These are phyloP conservation scores for Calocybe cyanea DNA, from an alignment of 768 basidiomycete genomes.

Conservation along the genomic window DNA sequence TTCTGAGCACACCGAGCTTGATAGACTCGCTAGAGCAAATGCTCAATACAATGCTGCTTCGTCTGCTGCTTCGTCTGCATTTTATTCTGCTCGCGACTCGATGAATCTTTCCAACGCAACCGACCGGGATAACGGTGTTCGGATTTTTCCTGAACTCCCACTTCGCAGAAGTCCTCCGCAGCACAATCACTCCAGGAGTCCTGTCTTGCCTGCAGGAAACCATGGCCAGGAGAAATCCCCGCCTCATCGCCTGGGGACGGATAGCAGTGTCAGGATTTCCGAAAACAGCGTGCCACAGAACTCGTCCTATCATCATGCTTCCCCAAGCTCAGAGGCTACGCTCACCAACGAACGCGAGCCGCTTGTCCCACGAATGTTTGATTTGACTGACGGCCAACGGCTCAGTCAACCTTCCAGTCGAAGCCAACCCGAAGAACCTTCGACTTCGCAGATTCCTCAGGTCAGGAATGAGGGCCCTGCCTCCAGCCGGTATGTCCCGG, in stretches of 20 bases:
- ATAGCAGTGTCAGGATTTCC: background rate
- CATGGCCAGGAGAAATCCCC: background rate
- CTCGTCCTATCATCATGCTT: background rate
- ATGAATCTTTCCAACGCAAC: background rate
- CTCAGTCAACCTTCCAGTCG: conserved; percentile 4
- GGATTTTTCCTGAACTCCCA: conserved; percentile 14
- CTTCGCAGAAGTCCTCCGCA: conserved; percentile 19
- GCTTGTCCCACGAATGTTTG: conserved; percentile 7
- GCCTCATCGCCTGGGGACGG: conserved; percentile 6
- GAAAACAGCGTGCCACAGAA: background rate
- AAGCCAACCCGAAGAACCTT: conserved; percentile 5
- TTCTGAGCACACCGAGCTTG: conserved; percentile 36
- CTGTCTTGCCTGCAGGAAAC: conserved; percentile 1
- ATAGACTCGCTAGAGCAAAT: conserved; percentile 36
- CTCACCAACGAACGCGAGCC: conserved; percentile 8
- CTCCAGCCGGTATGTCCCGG: conserved; percentile 16
- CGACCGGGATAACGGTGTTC: background rate
- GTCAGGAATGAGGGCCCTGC: conserved; percentile 11
- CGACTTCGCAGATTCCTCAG: conserved; percentile 11
- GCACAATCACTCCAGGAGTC: conserved; percentile 1
- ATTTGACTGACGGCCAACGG: background rate
- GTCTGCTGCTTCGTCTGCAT: conserved; percentile 24
- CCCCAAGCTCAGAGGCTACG: conserved; percentile 5
- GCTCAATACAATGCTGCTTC: conserved; percentile 39
- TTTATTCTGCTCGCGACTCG: conserved; percentile 19